Evolutionary conservation across 371 early-diverging fungal species (phyloP).

Genomic region (Circinella minor): DNA sequence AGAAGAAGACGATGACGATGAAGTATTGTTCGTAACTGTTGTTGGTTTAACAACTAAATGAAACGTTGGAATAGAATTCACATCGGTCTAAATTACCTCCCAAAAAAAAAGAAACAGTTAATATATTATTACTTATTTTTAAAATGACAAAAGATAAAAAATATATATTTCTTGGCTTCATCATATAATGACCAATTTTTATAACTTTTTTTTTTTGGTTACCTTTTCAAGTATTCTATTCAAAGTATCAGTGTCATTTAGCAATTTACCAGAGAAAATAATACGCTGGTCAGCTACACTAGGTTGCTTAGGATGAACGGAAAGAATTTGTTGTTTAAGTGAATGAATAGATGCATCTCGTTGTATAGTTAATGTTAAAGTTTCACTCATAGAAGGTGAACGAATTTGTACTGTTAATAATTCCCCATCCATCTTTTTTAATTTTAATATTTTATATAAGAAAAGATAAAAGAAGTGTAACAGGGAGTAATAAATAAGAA

Average conservation of each 20-base stretch:
- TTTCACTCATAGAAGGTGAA: constrained; percentile 49
- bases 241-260: constrained; percentile 35
- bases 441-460: neutral
- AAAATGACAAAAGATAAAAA: too few relatives aligned
- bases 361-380: constrained; percentile 25
- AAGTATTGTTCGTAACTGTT: neutral
- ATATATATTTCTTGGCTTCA: too few relatives aligned
- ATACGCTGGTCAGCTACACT: constrained; percentile 40
- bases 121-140: neutral
- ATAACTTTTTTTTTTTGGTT: neutral
- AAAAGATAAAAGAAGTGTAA: neutral
- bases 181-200: too few relatives aligned
- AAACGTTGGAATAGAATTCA: constrained; percentile 33
- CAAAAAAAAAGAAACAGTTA: neutral
- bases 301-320: constrained; percentile 45
- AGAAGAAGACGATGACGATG: neutral
- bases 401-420: constrained; percentile 36
- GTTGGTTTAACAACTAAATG: constrained; percentile 56
- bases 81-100: constrained; percentile 23
- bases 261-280: constrained; percentile 44
- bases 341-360: constrained; percentile 27
- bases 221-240: constrained; percentile 38
- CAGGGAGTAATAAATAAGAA: too few relatives aligned
- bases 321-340: constrained; percentile 37
- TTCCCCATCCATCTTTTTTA: neutral